Conservation (phyloP, 352 stramenopile genomes). For the Phytophthora colocasiae region DNA sequence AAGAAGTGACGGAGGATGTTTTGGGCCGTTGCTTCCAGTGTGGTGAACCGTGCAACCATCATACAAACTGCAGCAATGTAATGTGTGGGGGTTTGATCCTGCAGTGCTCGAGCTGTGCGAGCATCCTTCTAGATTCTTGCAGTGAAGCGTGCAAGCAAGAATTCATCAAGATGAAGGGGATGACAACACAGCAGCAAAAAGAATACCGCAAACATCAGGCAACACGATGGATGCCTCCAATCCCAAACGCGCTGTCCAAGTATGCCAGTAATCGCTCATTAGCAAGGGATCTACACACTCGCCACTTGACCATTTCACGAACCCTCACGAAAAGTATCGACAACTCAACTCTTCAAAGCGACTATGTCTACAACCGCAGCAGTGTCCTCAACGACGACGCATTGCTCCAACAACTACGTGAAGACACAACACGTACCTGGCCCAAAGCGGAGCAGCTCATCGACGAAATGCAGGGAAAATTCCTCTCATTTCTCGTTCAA, state of each 20-base stretch:
- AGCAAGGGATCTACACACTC: constrained; percentile 31
- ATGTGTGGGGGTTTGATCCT: constrained; percentile 69
- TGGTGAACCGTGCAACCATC: constrained; percentile 48
- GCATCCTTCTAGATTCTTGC: constrained; percentile 45
- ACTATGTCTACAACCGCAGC: constrained; percentile 38
- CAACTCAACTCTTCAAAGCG: constrained; percentile 29
- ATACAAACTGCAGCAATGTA: constrained; percentile 60
- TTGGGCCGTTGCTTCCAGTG: constrained; percentile 69
- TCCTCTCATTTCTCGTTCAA: constrained; percentile 79
- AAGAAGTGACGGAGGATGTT: constrained; percentile 65
- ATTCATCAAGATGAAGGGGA: constrained; percentile 52
- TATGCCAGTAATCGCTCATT: constrained; percentile 35
- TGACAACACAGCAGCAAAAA: constrained; percentile 52
- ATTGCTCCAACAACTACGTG: constrained; percentile 52
- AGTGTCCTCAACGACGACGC: constrained; percentile 31
- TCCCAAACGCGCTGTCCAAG: constrained; percentile 43
- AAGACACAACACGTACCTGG: constrained; percentile 45
- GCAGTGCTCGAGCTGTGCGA: constrained; percentile 53
- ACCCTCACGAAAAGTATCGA: constrained; percentile 39
- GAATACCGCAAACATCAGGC: constrained; percentile 63
- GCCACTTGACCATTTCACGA: constrained; percentile 31
- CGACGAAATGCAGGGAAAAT: constrained; percentile 64
- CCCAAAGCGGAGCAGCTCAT: constrained; percentile 68
- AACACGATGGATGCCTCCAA: constrained; percentile 47
- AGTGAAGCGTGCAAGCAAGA: constrained; percentile 55